Evolutionary conservation across 495 filamentous ascomycete species (phyloP), one percentile per base, ranked within the genome.

Genomic region (Podospora didyma): DNA sequence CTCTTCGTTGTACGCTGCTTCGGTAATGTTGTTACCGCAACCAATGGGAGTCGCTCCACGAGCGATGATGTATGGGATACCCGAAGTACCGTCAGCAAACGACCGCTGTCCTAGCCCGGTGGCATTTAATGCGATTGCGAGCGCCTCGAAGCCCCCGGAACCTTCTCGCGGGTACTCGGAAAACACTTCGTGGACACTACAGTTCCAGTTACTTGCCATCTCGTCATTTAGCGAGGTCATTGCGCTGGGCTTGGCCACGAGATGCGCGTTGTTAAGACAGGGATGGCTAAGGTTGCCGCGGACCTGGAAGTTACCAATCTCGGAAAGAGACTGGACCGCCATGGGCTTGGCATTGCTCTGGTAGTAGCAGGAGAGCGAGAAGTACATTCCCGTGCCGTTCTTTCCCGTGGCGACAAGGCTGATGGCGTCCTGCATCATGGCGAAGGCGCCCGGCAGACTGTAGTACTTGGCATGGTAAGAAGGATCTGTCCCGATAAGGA

Each of bases 1-100:
- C 45, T 80, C 73, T 57, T 80, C 78, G 17, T 64, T 58, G 46
- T 68, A 64, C 10, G 64, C 53, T 3, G 67, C 22, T 5, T 79
- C 64, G 46, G 70, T 75, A n/a, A 65, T 61, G 34, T 75, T 76
- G 49, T 80, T 69, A 24, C 78, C 77, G 51, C 77, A 80, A 11
- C 73, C 74, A 11, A 71, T 52, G 2, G 75, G 75, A 19, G 74
- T 77, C 17, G 73, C 77, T 23, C 77, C 77, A 19, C 77, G 75
- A 41, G 75, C 72, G 46, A 79, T 69, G 49, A 80, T 80, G 58
- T 80, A 80, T 42, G 77, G 77, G 23, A 79, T 67, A 22, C 77
- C 77, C 14, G 54, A 54, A 12, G 72, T 72, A 1, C 62, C 63
- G 37, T 80, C 77, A 37, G 67, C 68, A 55, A 77, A 79, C 11